These are phyloP conservation scores for Glutinoglossum americanum DNA, from an alignment of 495 filamentous ascomycete species.

Conservation along the genomic window DNA sequence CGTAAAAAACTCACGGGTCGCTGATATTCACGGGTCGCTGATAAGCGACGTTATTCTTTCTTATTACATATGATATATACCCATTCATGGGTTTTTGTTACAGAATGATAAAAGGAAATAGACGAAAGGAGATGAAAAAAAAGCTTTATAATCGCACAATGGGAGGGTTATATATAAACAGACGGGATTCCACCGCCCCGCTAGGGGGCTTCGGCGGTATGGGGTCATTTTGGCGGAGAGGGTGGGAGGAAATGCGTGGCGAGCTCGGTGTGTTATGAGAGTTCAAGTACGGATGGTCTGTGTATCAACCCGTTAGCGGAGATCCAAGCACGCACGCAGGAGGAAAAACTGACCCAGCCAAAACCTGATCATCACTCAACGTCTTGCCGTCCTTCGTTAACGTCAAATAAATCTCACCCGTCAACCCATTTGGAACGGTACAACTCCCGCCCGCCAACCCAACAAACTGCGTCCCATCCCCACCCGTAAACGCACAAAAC, in stretches of 20 bases:
- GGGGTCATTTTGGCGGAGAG: too few relatives aligned
- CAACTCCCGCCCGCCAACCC: conserved; percentile 25
- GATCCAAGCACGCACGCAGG: background rate
- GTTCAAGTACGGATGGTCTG: conserved; percentile 6
- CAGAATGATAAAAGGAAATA: background rate
- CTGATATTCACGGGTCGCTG: too few relatives aligned
- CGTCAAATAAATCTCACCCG: conserved; percentile 33
- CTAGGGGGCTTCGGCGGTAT: background rate
- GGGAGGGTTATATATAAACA: background rate
- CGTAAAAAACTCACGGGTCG: too few relatives aligned
- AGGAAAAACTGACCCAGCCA: conserved; percentile 8
- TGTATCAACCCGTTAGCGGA: background rate
- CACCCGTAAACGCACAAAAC: conserved; percentile 36
- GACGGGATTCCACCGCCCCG: background rate
- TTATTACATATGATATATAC: too few relatives aligned
- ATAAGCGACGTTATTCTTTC: too few relatives aligned
- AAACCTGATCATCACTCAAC: conserved; percentile 1
- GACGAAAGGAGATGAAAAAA: background rate
- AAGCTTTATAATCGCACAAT: background rate
- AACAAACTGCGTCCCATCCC: conserved; percentile 14
- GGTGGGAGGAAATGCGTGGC: too few relatives aligned
- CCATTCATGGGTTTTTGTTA: too few relatives aligned
- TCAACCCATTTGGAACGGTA: conserved; percentile 25
- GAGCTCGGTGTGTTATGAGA: background rate
- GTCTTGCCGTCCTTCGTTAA: conserved; percentile 19